Percentiles rank a stretch among this genome's conserved stretches.
These are phyloP conservation scores for Penicillium crustosum DNA, from an alignment of 2,329 filamentous ascomycete genomes.

Conservation along the genomic window DNA sequence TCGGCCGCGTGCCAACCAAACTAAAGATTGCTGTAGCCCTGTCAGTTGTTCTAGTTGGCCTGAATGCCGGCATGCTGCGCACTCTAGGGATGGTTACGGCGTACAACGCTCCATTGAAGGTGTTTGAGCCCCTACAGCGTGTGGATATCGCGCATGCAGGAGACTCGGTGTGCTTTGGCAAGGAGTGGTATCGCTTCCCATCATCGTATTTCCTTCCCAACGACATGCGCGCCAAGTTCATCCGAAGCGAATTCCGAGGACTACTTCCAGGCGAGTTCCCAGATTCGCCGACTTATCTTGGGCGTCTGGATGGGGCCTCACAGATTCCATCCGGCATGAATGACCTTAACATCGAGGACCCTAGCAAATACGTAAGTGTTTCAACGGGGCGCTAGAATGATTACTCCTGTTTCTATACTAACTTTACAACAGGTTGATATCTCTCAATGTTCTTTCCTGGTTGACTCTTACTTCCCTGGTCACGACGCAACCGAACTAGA, in stretches of 20 bases:
- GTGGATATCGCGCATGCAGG: slow-evolving; percentile 57
- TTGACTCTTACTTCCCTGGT: slow-evolving; percentile 78
- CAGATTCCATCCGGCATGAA: slow-evolving; percentile 82
- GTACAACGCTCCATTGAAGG: slow-evolving; percentile 77
- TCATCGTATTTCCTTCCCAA: slow-evolving; percentile 86
- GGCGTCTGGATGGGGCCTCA: slow-evolving; percentile 81
- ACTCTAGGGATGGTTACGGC: slow-evolving; percentile 74
- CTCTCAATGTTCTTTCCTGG: slow-evolving; percentile 73
- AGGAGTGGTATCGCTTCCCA: slow-evolving; percentile 98
- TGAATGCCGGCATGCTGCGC: slow-evolving; percentile 68
- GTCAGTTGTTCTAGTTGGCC: slow-evolving; percentile 60
- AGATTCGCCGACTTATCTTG: slow-evolving; percentile 67
- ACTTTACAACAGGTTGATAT: slow-evolving; percentile 59
- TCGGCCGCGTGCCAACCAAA: slow-evolving; percentile 70
- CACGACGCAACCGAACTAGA: slow-evolving; percentile 64
- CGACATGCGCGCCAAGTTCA: slow-evolving; percentile 81
- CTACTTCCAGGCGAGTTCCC: slow-evolving; percentile 88
- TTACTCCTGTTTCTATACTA: slow-evolving; percentile 3
- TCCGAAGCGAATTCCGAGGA: slow-evolving; percentile 86
- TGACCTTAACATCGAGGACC: slow-evolving; percentile 82
- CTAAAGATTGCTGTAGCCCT: slow-evolving; percentile 69
- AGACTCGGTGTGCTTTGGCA: slow-evolving; percentile 81
- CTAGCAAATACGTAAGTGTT: slow-evolving; percentile 72
- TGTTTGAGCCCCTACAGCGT: slow-evolving; percentile 52
- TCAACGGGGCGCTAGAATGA: too few relatives aligned